Evolutionary conservation across 2,329 filamentous ascomycete genomes (phyloP).

Genomic region (Claviceps spartinae): DNA sequence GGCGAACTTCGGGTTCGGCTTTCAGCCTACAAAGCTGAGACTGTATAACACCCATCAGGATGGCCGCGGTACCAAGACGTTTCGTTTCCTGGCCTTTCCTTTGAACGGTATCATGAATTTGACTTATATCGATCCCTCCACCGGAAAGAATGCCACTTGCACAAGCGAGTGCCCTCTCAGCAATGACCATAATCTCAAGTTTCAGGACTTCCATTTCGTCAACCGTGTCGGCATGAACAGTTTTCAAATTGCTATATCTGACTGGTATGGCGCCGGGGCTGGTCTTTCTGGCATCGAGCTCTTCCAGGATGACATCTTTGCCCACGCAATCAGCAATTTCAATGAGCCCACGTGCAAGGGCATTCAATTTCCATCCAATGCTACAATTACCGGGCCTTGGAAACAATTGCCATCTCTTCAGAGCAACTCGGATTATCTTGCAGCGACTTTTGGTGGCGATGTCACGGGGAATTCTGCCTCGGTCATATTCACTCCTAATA

Average conservation of each 20-base stretch:
- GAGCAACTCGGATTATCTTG: constrained; percentile 66
- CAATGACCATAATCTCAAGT: constrained; percentile 47
- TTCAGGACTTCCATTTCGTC: constrained; percentile 86
- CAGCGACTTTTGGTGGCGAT: constrained; percentile 44
- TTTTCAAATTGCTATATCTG: constrained; percentile 74
- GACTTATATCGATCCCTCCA: constrained; percentile 68
- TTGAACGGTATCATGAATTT: constrained; percentile 92
- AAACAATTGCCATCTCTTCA: constrained; percentile 48
- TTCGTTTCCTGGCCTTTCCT: constrained; percentile 72
- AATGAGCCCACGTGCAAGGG: constrained; percentile 76
- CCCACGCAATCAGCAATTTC: constrained; percentile 75
- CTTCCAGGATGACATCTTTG: constrained; percentile 70
- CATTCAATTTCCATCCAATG: constrained; percentile 45
- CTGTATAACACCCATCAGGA: constrained; percentile 78
- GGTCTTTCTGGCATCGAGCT: constrained; percentile 79
- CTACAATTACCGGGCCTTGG: constrained; percentile 66
- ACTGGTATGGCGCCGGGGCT: constrained; percentile 75
- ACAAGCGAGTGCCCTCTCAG: constrained; percentile 78
- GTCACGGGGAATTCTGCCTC: constrained; percentile 46
- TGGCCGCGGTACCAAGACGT: constrained; percentile 77
- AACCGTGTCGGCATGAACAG: constrained; percentile 76
- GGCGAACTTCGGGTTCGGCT: constrained; percentile 70
- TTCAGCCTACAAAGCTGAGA: constrained; percentile 73
- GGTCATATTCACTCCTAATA: constrained; percentile 70
- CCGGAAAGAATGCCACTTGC: constrained; percentile 56